Evolutionary conservation across 192 early-diverging fungal species (phyloP), one percentile per base, ranked within the genome.

Genomic region (Rhizophagus prolifer): DNA sequence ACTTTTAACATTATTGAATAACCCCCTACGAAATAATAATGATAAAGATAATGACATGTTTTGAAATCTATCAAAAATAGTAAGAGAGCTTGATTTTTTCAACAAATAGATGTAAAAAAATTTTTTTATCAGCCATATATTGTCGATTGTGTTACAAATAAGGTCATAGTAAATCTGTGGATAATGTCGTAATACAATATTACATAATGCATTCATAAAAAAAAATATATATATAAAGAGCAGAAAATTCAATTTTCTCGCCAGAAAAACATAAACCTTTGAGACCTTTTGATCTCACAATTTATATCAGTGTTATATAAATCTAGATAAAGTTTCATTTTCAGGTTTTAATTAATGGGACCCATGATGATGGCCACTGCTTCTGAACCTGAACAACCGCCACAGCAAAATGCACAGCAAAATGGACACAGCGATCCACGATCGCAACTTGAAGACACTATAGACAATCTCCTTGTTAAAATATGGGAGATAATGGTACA

Each of bases 401-500:
- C 23, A 62, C 60, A 62, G 47, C 44, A 44, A 70, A 70, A 70
- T 28, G 44, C 23, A 62, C 60, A 62, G 47, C 44, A 44, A 70
- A 70, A 70, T 28, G 68, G 68, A 47, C 68, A 70, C 23, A 70
- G 68, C 44, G 68, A 70, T 70, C 44, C 44, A 14, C 19, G 68
- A 70, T 10, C 68, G 28, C 38, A 46, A 28, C 68, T 70, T 14
- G 68, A 70, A 47, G 9, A 12, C 19, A 70, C 26, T 23, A 44
- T 70, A 47, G 44, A 70, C 25, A n/a, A 25, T 41, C 44, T 70
- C 2, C 36, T 70, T 47, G n/a, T 13, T 47, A 70, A 47, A 70
- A 47, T 70, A 70, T 70, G 68, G 68, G 68, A 70, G 10, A 70
- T 70, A 41, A 70, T 47, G 44, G 68, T 70, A 16, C 36, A 70